Evolutionary conservation across 2,329 filamentous ascomycete genomes (phyloP).

Genomic region (Ploettnerulaceae sp.): DNA sequence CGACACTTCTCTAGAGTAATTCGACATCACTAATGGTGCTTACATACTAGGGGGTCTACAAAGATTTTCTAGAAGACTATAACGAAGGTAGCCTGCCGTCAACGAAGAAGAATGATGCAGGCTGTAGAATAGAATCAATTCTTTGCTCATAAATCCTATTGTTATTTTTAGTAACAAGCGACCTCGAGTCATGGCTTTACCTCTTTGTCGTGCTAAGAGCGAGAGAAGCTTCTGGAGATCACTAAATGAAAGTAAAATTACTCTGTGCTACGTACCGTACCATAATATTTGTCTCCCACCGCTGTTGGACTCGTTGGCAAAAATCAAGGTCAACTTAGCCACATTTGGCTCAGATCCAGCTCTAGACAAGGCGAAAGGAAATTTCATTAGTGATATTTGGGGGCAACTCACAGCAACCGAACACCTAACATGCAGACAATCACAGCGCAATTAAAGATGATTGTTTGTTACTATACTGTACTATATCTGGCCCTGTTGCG

Average conservation of each 20-base stretch:
- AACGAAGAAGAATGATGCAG: no score
- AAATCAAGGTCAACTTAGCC: no score
- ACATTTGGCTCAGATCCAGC: no score
- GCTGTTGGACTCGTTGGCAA: neutral
- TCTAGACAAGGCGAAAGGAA: no score
- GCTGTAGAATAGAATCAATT: neutral
- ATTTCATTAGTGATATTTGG: no score
- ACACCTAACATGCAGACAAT: neutral
- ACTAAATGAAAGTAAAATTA: neutral
- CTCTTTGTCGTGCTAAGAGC: neutral
- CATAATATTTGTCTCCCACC: neutral
- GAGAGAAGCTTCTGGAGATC: neutral
- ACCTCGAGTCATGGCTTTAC: neutral
- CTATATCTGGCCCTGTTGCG: neutral
- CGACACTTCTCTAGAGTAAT: neutral
- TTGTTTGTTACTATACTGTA: no score
- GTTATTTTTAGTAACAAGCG: neutral
- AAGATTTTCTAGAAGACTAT: neutral
- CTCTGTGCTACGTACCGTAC: no score
- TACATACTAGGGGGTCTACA: neutral
- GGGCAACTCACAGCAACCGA: no score
- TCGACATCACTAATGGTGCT: no score
- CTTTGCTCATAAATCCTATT: neutral
- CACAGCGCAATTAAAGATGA: neutral
- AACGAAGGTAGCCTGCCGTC: neutral